A percentile compares a stretch with the other conserved stretches of the same genome.
These are phyloP conservation scores for Tirmania nivea DNA, from an alignment of 495 filamentous ascomycete genomes.

Conservation along the genomic window DNA sequence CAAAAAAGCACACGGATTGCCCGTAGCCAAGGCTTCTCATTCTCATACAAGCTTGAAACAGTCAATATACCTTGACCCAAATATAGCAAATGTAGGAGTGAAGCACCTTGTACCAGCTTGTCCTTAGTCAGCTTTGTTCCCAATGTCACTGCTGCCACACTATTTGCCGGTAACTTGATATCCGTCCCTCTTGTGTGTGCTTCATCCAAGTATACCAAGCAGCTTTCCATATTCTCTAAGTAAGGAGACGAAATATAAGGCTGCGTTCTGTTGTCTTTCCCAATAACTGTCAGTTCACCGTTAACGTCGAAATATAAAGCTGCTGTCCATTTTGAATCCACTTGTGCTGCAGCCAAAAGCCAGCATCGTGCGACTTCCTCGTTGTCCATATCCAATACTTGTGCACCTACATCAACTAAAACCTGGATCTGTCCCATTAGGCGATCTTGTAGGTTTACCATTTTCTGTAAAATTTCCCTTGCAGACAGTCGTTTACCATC, in stretches of 20 bases:
- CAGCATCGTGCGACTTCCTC: conserved; percentile 19
- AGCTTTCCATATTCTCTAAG: conserved; percentile 26
- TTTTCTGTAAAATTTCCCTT: conserved; percentile 11
- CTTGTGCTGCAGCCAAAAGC: conserved; percentile 9
- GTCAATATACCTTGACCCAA: not conserved
- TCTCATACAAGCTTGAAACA: conserved; percentile 27
- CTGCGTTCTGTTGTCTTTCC: conserved; percentile 23
- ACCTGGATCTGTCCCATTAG: conserved; percentile 10
- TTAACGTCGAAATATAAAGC: conserved; percentile 29
- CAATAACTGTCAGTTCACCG: conserved; percentile 27
- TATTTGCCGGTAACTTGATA: conserved; percentile 28
- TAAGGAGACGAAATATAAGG: conserved; percentile 24
- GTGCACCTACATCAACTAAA: conserved; percentile 25
- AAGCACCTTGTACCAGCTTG: conserved; percentile 35
- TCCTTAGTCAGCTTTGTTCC: conserved; percentile 36
- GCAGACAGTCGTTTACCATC: conserved; percentile 17
- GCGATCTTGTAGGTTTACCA: conserved; percentile 4
- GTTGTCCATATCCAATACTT: conserved; percentile 25
- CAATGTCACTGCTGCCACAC: conserved; percentile 33
- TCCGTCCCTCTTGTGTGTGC: conserved; percentile 41
- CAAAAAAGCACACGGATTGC: conserved; percentile 25
- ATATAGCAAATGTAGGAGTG: not conserved
- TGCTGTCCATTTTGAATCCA: conserved; percentile 16
- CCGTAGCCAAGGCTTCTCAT: conserved; percentile 22
- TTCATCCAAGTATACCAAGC: conserved; percentile 39